Evolutionary conservation across 768 basidiomycete species (phyloP), one percentile per base, ranked within the genome.

Genomic region (Russula dissimulans): DNA sequence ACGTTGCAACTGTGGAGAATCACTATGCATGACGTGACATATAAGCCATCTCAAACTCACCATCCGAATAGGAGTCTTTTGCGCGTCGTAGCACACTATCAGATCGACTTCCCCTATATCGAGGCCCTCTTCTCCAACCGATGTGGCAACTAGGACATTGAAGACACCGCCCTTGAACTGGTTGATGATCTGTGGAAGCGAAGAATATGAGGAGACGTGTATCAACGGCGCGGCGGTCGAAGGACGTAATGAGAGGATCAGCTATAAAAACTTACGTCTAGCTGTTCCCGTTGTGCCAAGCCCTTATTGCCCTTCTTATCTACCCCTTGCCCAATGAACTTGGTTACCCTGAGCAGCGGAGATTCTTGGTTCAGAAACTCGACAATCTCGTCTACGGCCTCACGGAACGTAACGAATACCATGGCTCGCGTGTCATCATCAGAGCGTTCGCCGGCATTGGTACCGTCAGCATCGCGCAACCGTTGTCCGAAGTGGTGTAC

Each of bases 71-170:
- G 95, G 89, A 0, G 91, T 91, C 76, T 95, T 97, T 67, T 95
- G 91, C 29, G 94, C 86, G 66, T 99, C 97, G 71, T 98, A 99
- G 68, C 95, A 97, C 50, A 97, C 77, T 57, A 97, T 95, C 69
- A 94, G 78, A 70, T 99, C 97, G 15, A 99, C 87, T 70, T 97
- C 95, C 36, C 97, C 97, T 57, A 99, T 99, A 71, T 99, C 97
- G 17, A 99, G 78, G 59, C 97, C 97, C 72, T 99, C 97, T 73
- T 99, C 97, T 22, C 97, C 97, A 56, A 99, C 92, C 4, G 89
- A 95, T 5, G 97, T 98, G 1, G 95, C 89, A 8, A 99, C 95
- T 11, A 99, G 76, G 41, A 97, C 85, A 66, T 99, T 99, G 71
- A 82, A 92, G 60, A 85, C 85, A 11, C 92, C 93, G 4, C 74